Conservation (phyloP, 1,284 basidiomycete species). For the Microbotryum intermedium region DNA sequence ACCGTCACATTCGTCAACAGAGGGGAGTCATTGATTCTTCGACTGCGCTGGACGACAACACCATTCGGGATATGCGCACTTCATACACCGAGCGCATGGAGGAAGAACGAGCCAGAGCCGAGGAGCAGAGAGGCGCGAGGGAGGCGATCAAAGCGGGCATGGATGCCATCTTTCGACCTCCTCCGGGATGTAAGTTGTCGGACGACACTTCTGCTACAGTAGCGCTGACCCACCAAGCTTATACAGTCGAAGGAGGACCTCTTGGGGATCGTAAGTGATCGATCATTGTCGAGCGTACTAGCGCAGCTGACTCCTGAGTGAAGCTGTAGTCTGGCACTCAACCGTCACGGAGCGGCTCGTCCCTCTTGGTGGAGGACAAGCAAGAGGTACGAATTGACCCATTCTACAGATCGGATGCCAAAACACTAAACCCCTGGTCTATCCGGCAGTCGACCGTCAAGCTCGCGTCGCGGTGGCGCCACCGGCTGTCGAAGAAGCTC, state of each 20-base stretch:
- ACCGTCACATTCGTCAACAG: not conserved
- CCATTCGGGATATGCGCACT: constrained; percentile 4
- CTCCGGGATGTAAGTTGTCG: constrained; percentile 10
- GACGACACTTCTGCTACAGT: too few relatives aligned
- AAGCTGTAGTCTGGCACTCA: not conserved
- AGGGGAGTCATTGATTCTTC: constrained; percentile 8
- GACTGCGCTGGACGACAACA: constrained; percentile 13
- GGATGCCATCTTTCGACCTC: constrained; percentile 15
- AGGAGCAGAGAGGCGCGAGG: not conserved
- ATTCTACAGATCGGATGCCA: too few relatives aligned
- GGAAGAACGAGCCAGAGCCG: constrained; percentile 6
- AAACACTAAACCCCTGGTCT: too few relatives aligned
- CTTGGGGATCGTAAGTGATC: not conserved
- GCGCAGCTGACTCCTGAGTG: not conserved
- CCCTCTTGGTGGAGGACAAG: too few relatives aligned
- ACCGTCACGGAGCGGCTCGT: not conserved
- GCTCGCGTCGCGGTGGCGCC: too few relatives aligned
- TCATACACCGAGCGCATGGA: constrained; percentile 19
- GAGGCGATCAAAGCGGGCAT: constrained; percentile 9
- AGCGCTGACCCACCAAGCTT: not conserved
- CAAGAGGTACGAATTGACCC: too few relatives aligned
- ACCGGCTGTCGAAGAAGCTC: too few relatives aligned
- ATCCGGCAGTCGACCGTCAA: too few relatives aligned
- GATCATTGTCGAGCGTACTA: not conserved
- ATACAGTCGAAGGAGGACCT: not conserved